Evolutionary conservation across 345 rosid species (phyloP).

Genomic region (Lumnitzera littorea): DNA sequence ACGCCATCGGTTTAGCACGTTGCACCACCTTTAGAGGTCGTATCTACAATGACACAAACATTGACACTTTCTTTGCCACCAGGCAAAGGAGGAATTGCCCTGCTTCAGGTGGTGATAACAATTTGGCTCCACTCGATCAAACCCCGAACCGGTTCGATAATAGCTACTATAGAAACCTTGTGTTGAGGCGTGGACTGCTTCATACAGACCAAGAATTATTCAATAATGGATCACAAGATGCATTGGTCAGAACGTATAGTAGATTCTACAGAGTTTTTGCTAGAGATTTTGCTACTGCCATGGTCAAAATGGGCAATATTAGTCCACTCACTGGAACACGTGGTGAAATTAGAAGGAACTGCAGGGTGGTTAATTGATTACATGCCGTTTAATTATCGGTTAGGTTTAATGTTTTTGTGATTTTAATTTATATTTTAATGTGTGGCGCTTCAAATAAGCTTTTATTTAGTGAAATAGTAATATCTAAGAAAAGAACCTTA

Average conservation of each 20-base stretch:
- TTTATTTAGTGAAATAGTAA: no score
- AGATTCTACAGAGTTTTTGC: constrained; percentile 9
- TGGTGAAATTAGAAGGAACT: constrained; percentile 36
- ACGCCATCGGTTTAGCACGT: constrained; percentile 23
- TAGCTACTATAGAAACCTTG: constrained; percentile 20
- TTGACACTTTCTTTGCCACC: constrained; percentile 18
- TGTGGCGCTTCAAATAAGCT: not conserved
- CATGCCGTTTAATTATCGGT: not conserved
- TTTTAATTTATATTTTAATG: no score
- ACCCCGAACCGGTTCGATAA: constrained; percentile 27
- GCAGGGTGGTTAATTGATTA: constrained; percentile 21
- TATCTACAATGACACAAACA: constrained; percentile 40
- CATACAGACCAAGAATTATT: constrained; percentile 42
- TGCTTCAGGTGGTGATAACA: constrained; percentile 21
- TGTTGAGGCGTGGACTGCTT: constrained; percentile 30
- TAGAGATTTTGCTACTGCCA: constrained; percentile 29
- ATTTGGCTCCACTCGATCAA: constrained; percentile 24
- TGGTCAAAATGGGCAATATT: constrained; percentile 42
- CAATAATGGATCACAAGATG: constrained; percentile 25
- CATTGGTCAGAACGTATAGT: constrained; percentile 23
- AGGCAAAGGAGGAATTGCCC: constrained; percentile 20
- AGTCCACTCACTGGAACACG: constrained; percentile 28
- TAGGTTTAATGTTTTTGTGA: not conserved
- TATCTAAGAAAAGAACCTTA: no score
- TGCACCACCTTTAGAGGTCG: constrained; percentile 28